Conservation (phyloP, 2,329 filamentous ascomycete species). For the Fonsecaea erecta region DNA sequence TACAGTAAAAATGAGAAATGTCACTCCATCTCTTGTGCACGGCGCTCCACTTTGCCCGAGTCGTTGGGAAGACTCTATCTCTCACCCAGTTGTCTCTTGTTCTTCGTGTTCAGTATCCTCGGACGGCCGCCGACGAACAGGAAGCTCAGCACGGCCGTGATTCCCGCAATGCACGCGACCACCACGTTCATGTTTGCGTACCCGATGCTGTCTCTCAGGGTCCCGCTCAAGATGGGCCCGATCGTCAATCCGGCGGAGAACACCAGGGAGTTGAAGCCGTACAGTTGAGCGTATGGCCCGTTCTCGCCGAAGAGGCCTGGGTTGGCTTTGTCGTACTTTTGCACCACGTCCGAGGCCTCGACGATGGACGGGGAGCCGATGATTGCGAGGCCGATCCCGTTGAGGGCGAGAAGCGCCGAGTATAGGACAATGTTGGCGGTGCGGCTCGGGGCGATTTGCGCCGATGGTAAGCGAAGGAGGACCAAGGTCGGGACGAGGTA, state of each 20-base stretch:
- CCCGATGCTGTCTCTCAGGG: slow-evolving; percentile 32
- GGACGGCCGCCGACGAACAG: slow-evolving; percentile 34
- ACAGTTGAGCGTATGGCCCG: slow-evolving; percentile 68
- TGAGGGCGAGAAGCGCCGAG: slow-evolving; percentile 51
- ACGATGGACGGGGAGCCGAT: slow-evolving; percentile 62
- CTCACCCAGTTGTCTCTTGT: neutral
- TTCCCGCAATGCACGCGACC: slow-evolving; percentile 29
- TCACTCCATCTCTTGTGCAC: neutral
- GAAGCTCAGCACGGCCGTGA: slow-evolving; percentile 35
- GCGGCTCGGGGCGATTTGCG: slow-evolving; percentile 44
- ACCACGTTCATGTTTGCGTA: slow-evolving; percentile 37
- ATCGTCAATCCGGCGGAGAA: slow-evolving; percentile 64
- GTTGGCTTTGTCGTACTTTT: slow-evolving; percentile 61
- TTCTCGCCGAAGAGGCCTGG: slow-evolving; percentile 59
- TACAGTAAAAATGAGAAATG: neutral
- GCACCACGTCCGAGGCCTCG: slow-evolving; percentile 61
- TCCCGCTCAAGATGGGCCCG: slow-evolving; percentile 55
- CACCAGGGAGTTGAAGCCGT: slow-evolving; percentile 67
- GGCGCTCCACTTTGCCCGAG: neutral
- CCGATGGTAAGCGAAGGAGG: slow-evolving; percentile 37
- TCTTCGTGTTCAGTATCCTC: slow-evolving; percentile 11
- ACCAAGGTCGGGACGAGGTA: slow-evolving; percentile 36
- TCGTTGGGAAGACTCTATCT: slow-evolving; percentile 13
- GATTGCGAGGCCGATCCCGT: slow-evolving; percentile 58
- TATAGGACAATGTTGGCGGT: slow-evolving; percentile 47